Conservation (phyloP, 2,329 filamentous ascomycete genomes). For the Aureobasidium namibiae region DNA sequence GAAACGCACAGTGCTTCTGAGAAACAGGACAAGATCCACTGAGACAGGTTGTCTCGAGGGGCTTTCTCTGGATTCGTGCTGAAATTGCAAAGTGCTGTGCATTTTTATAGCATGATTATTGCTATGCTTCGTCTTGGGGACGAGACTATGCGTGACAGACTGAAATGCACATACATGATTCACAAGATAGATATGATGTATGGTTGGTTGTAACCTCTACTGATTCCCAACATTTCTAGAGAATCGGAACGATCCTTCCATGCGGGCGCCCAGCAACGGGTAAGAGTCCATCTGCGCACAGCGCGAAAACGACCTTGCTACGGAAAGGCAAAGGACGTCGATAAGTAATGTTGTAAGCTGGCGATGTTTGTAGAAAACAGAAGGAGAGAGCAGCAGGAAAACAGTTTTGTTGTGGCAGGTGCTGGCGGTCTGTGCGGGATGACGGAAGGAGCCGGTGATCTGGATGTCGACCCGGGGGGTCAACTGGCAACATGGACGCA, state of each 20-base stretch:
- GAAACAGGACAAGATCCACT: not conserved
- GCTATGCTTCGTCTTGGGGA: not conserved
- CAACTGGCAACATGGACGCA: not conserved
- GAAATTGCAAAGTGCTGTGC: not conserved
- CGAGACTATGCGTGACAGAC: not conserved
- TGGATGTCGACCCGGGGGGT: not conserved
- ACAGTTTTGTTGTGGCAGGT: slow-evolving; percentile 17
- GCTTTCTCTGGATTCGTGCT: not conserved
- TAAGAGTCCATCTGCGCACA: slow-evolving; percentile 53
- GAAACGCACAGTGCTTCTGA: not conserved
- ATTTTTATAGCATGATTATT: not conserved
- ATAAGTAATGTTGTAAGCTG: slow-evolving; percentile 52
- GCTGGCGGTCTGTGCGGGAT: slow-evolving; percentile 2
- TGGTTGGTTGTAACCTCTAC: slow-evolving; percentile 52
- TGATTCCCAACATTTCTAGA: slow-evolving; percentile 63
- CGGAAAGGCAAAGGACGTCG: slow-evolving; percentile 44
- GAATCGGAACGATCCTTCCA: slow-evolving; percentile 55
- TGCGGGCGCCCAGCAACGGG: slow-evolving; percentile 67
- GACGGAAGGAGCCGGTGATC: slow-evolving; percentile 9
- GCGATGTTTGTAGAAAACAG: slow-evolving; percentile 39
- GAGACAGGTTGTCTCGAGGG: not conserved
- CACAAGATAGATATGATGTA: not conserved
- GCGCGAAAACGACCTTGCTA: slow-evolving; percentile 58
- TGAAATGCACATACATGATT: not conserved
- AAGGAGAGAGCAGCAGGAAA: slow-evolving; percentile 22